phyloP scores from a whole-genome alignment of 2,329 filamentous ascomycete species.

The Seiridium cupressi region DNA sequence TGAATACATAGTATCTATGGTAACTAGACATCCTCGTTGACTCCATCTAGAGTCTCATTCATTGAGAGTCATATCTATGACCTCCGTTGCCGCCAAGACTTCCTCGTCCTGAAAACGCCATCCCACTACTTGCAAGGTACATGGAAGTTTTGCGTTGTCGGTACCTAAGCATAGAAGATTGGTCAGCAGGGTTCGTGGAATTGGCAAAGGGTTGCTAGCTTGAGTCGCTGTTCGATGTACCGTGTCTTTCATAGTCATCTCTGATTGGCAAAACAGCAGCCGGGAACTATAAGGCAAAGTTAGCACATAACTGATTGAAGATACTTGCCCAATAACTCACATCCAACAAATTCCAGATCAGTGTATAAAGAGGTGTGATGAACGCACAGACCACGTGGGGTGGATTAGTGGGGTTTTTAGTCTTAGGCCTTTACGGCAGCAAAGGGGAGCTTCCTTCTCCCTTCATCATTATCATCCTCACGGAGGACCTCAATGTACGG shows the following conservation, averaged over 20 bases:
- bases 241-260: conserved; percentile 27
- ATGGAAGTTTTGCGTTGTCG: conserved; percentile 26
- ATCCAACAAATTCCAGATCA: conserved; percentile 51
- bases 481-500: no score
- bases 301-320: not conserved
- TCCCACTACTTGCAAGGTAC: conserved; percentile 44
- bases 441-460: no score
- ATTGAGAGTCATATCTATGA: conserved; percentile 22
- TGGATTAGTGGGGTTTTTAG: conserved; percentile 47
- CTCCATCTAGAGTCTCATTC: no score
- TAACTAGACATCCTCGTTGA: no score
- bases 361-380: conserved; percentile 47
- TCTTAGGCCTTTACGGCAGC: conserved; percentile 47
- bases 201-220: conserved; percentile 13
- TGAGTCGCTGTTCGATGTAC: no score
- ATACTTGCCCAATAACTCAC: conserved; percentile 28
- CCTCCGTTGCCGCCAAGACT: conserved; percentile 28
- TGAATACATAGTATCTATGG: no score
- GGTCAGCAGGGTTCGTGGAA: not conserved
- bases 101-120: conserved; percentile 47
- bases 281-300: conserved; percentile 37
- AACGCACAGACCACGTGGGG: no score
- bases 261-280: conserved; percentile 39
- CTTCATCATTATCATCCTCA: conserved; percentile 33
- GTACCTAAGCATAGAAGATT: no score